Evolutionary conservation across 1,284 basidiomycete genomes (phyloP), one percentile per base, ranked within the genome.

Genomic region (Mycosarcoma maydis): DNA sequence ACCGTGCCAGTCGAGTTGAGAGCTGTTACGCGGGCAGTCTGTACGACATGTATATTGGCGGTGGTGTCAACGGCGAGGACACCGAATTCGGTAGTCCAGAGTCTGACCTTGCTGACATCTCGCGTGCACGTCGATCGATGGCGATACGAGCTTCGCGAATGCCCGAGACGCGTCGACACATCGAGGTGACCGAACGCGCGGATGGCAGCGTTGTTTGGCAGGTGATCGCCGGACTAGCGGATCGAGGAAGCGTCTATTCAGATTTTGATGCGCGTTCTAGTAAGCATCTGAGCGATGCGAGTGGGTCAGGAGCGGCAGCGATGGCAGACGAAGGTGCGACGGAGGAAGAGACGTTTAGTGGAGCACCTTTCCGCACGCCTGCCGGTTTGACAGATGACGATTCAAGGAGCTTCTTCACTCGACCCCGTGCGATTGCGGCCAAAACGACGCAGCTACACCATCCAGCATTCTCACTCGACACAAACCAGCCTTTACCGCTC

Each of bases 121-220:
- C 37, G 6, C 2, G 13, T 23, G 37, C 6, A 6, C 27, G 48
- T 11, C 36, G 48, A 16, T 58, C 55, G 7, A 36, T 36, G 23
- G 33, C 33, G 10, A 26, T 23, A 3, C 46, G 52, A 2, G 45
- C 40, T 7, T 52, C 51, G 23, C 49, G 43, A 14, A 58, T 49
- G 33, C 54, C 58, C 3, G 49, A 40, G 37, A 40, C 40, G 11
- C 40, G 70, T 5, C 43, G 43, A 34, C 76, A 78, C 37, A 78
- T 78, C 42, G 76, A 78, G 37, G 75, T 78, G 14, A 78, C 76
- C 8, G 75, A 78, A 40, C 56, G 76, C 2, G 76, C 76, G 2
- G 76, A 78, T 39, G 76, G 76, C 1, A 72, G 66, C 30, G 70
- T 78, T 7, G 72, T 78, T 5, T 78, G 76, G 76, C 76, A 78